Evolutionary conservation across 2,329 filamentous ascomycete genomes (phyloP).

Genomic region (Trichoderma breve): DNA sequence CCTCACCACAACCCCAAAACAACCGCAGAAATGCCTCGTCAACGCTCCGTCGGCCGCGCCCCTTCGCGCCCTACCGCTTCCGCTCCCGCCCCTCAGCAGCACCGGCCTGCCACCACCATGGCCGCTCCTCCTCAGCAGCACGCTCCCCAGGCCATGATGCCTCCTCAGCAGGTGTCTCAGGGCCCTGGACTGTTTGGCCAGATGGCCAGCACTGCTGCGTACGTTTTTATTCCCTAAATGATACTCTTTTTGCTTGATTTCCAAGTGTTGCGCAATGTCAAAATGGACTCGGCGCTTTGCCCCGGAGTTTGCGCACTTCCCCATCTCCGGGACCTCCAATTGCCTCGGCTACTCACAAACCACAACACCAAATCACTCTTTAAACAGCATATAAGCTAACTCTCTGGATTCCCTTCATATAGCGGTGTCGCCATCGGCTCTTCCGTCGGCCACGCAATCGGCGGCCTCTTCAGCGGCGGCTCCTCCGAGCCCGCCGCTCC

Average conservation of each 20-base stretch:
- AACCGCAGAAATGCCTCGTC: constrained; percentile 67
- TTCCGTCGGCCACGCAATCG: constrained; percentile 91
- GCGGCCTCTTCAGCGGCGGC: constrained; percentile 79
- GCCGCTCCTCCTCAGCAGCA: constrained; percentile 52
- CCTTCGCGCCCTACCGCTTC: constrained; percentile 66
- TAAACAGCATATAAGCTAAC: neutral
- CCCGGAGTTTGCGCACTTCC: neutral
- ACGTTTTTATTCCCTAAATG: constrained; percentile 46
- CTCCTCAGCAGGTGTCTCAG: constrained; percentile 52
- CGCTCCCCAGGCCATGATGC: constrained; percentile 47
- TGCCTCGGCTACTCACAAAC: neutral
- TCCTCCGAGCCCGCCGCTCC: constrained; percentile 53
- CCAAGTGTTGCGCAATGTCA: neutral
- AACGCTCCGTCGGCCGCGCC: constrained; percentile 66
- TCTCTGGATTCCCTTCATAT: neutral
- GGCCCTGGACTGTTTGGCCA: constrained; percentile 89
- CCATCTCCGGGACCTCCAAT: neutral
- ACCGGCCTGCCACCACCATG: constrained; percentile 68
- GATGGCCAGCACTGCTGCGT: constrained; percentile 98
- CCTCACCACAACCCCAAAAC: constrained; percentile 16
- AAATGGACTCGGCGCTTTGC: neutral
- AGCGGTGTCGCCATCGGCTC: constrained; percentile 97
- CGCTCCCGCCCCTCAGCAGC: constrained; percentile 59
- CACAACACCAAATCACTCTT: neutral
- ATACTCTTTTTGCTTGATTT: neutral